Percentiles rank a stretch among this genome's conserved stretches.
Conservation (phyloP, 1,284 basidiomycete species). For the Malassezia psittaci region DNA sequence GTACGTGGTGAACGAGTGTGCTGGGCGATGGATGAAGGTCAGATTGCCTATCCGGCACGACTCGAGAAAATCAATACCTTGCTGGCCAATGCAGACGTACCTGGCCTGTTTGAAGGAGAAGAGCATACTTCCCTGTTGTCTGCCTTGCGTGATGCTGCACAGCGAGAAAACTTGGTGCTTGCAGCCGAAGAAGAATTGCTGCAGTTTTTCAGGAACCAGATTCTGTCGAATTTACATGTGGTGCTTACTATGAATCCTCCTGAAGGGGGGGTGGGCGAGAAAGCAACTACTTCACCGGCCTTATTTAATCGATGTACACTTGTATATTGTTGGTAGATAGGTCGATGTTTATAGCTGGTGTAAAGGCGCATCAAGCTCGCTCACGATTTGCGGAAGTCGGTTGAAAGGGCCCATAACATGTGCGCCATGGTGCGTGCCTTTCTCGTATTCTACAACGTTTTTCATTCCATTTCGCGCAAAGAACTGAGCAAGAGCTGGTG, state of each 20-base stretch:
- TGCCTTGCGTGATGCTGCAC: conserved; percentile 95
- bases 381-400: not conserved
- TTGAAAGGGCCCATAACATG: conserved; percentile 4
- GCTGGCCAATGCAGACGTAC: conserved; percentile 97
- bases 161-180: conserved; percentile 91
- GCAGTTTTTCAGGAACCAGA: conserved; percentile 33
- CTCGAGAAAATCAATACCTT: conserved; percentile 98
- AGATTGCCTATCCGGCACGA: conserved; percentile 96
- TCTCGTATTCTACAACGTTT: not conserved
- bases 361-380: conserved; percentile 1
- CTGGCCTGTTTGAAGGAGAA: conserved; percentile 76
- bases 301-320: conserved; percentile 38
- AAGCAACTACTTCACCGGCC: conserved; percentile 83
- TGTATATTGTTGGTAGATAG: conserved; percentile 30
- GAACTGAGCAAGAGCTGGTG: not conserved
- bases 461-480: conserved; percentile 8
- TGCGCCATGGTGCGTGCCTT: conserved; percentile 11
- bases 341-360: not conserved
- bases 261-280: conserved; percentile 81
- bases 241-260: conserved; percentile 97
- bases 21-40: conserved; percentile 99
- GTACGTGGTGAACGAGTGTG: conserved; percentile 98
- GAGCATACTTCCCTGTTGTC: conserved; percentile 95
- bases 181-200: conserved; percentile 70
- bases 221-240: conserved; percentile 39